These are phyloP conservation scores for Xylaria scruposa DNA, from an alignment of 495 filamentous ascomycete species.

Conservation along the genomic window DNA sequence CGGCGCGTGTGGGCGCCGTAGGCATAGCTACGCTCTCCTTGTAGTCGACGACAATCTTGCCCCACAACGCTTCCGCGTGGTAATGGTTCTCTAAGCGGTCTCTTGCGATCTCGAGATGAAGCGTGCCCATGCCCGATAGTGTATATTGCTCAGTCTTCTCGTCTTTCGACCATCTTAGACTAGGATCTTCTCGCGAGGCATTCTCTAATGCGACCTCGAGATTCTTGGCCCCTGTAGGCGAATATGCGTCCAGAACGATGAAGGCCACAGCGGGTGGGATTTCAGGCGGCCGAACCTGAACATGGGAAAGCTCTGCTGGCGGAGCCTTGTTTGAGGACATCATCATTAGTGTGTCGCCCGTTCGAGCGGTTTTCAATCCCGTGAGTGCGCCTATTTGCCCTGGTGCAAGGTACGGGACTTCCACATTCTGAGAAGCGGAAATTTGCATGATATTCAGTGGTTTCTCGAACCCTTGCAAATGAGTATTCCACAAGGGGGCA, in stretches of 20 bases:
- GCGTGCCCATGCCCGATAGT: slow-evolving; percentile 93
- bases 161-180: slow-evolving; percentile 82
- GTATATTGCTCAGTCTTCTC: slow-evolving; percentile 93
- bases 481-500: slow-evolving; percentile 83
- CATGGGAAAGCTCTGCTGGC: slow-evolving; percentile 70
- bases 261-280: slow-evolving; percentile 97
- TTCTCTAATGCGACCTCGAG: slow-evolving; percentile 76
- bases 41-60: slow-evolving; percentile 95
- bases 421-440: slow-evolving; percentile 87
- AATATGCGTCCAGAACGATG: slow-evolving; percentile 86
- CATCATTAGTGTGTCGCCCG: slow-evolving; percentile 88
- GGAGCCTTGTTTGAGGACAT: slow-evolving; percentile 60
- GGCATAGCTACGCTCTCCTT: slow-evolving; percentile 72
- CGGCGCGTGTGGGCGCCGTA: slow-evolving; percentile 59
- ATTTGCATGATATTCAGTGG: slow-evolving; percentile 86
- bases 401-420: slow-evolving; percentile 76
- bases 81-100: slow-evolving; percentile 88
- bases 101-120: slow-evolving; percentile 95
- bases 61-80: slow-evolving; percentile 88
- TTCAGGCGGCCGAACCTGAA: slow-evolving; percentile 87
- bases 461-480: slow-evolving; percentile 79
- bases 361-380: slow-evolving; percentile 87
- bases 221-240: slow-evolving; percentile 75
- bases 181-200: slow-evolving; percentile 91
- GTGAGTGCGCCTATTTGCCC: slow-evolving; percentile 97